Evolutionary conservation across 2,329 filamentous ascomycete genomes (phyloP), one percentile per base, ranked within the genome.

Genomic region (Pseudogymnoascus sp.): DNA sequence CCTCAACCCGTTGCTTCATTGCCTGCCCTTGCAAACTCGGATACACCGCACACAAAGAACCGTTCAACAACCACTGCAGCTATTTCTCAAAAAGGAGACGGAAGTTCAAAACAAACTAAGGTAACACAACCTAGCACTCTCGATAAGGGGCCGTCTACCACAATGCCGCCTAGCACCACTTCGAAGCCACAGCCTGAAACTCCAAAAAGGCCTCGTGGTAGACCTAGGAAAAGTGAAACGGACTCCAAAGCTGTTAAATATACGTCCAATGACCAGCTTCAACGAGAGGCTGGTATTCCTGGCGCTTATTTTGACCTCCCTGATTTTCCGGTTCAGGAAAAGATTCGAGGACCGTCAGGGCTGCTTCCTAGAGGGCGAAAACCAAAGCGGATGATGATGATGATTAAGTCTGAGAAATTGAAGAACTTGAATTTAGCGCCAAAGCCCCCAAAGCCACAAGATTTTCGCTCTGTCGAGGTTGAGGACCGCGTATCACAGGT

Each of bases 301-400:
- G 63, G 66, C 21, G 67, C 65, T 6, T 68, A 68, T 61, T 62
- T 64, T 15, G 60, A 66, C 10, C 62, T 65, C 6, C 33, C 64
- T 9, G 64, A 61, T 5, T 62, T 61, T 7, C 21, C 58, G 27
- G 38, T 59, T 41, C 33, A 36, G 58, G 42, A 58, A 33, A 44
- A 55, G 29, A 7, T 29, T 13, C 62, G 41, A 42, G 48, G 48
- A 9, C 48, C 48, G 5, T 55, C 48, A 13, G 36, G 58, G 13
- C 8, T 25, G n/a, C 60, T 27, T 12, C 36, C 21, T n/a, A 63
- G 55, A 36, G 61, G 61, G 7, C n/a, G 42, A 33, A 41, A 39
- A 15, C 35, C 42, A 42, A 61, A 61, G 31, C 59, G 60, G 21
- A 62, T 33, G 12, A 58, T 68, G 12, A 58, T 63, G 2, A 62